Evolutionary conservation across 257 asterid genomes (phyloP).

Genomic region (Solanum etuberosum): DNA sequence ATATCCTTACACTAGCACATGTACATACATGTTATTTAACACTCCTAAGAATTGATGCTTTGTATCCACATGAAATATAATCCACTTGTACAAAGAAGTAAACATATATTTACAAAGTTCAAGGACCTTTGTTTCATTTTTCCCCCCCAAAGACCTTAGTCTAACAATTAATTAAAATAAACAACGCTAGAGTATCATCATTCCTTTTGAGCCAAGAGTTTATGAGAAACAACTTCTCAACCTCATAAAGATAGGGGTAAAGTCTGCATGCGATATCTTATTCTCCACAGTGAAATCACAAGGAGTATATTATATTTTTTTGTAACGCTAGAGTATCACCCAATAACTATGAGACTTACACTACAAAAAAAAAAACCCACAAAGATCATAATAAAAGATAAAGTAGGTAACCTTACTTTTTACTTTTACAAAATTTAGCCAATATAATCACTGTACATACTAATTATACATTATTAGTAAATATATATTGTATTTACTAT

Average conservation of each 20-base stretch:
- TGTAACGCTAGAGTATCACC: neutral
- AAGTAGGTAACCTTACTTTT: neutral
- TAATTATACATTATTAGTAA: neutral
- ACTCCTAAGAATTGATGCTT: neutral
- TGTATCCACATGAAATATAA: neutral
- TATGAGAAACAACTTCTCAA: no score
- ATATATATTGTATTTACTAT: no score
- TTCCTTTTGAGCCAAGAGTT: no score
- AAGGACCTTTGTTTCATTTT: neutral
- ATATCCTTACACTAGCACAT: neutral
- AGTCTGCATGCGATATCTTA: neutral
- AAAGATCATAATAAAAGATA: neutral
- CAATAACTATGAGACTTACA: neutral
- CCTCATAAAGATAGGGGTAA: neutral
- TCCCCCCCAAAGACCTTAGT: neutral
- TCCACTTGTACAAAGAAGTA: neutral
- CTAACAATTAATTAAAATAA: neutral
- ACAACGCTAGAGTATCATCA: neutral
- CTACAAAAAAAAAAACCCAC: neutral
- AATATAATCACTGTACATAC: neutral
- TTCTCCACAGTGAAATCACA: neutral
- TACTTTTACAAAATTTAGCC: neutral
- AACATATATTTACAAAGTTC: neutral
- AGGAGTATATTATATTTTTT: neutral
- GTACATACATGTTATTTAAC: neutral